phyloP scores from a whole-genome alignment of 2,329 filamentous ascomycete species.

The Rutstroemia sydowiana region DNA sequence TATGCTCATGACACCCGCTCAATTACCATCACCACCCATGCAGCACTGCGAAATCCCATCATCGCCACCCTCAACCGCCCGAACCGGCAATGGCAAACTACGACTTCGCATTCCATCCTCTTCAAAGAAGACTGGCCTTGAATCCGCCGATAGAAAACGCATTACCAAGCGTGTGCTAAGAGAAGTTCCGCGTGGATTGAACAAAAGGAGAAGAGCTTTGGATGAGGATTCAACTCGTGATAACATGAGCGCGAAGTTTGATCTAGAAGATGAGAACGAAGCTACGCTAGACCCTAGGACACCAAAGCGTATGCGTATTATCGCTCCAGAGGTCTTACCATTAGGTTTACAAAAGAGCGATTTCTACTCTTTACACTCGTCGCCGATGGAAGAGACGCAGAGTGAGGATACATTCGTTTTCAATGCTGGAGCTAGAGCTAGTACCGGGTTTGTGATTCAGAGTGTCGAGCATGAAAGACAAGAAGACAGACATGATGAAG shows the following conservation, averaged over 20 bases:
- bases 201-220: slow-evolving; percentile 45
- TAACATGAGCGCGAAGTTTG: slow-evolving; percentile 30
- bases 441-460: neutral
- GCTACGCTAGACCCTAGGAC: slow-evolving; percentile 35
- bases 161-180: slow-evolving; percentile 44
- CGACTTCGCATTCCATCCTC: slow-evolving; percentile 37
- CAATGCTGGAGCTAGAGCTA: too few species aligned
- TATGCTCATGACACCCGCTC: slow-evolving; percentile 40
- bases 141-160: slow-evolving; percentile 29
- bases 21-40: slow-evolving; percentile 50
- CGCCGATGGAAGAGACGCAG: slow-evolving; percentile 1
- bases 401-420: neutral
- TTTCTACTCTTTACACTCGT: slow-evolving; percentile 44
- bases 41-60: slow-evolving; percentile 23
- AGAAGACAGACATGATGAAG: slow-evolving; percentile 13
- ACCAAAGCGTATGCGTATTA: slow-evolving; percentile 48
- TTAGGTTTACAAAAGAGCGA: slow-evolving; percentile 52
- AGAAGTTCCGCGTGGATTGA: slow-evolving; percentile 37
- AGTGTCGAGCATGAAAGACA: slow-evolving; percentile 13
- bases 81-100: slow-evolving; percentile 38
- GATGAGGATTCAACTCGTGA: slow-evolving; percentile 41
- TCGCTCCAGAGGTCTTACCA: slow-evolving; percentile 53
- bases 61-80: slow-evolving; percentile 20
- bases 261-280: slow-evolving; percentile 23
- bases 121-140: slow-evolving; percentile 32